Evolutionary conservation across 805 yeast species (phyloP).

Genomic region (Saccharomycodes ludwigii): DNA sequence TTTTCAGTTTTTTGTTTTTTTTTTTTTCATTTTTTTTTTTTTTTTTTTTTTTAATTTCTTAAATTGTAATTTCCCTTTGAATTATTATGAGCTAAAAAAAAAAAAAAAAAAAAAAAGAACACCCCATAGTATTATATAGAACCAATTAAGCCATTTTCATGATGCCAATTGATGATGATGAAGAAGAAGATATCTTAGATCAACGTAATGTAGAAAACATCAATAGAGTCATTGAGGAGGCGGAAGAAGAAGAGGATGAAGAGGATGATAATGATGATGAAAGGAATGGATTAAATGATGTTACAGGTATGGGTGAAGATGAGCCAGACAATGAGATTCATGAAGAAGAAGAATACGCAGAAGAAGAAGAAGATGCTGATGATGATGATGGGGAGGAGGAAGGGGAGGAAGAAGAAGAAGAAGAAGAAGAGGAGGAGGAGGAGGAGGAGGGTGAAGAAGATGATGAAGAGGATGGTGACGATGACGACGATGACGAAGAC

Average conservation of each 20-base stretch:
- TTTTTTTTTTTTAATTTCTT: too few species aligned
- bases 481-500: conserved; percentile 13
- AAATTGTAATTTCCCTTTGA: too few species aligned
- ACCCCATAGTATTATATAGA: background rate
- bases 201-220: conserved; percentile 19
- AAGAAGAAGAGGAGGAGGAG: conserved; percentile 10
- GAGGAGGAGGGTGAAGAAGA: conserved; percentile 17
- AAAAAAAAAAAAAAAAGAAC: too few species aligned
- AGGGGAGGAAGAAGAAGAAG: conserved; percentile 10
- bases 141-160: conserved; percentile 1
- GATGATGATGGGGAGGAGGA: conserved; percentile 11
- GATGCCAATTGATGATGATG: conserved; percentile 10
- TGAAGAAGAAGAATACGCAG: conserved; percentile 9
- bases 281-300: conserved; percentile 20
- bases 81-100: too few species aligned
- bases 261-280: conserved; percentile 18
- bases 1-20: too few species aligned
- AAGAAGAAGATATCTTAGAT: conserved; percentile 20
- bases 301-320: conserved; percentile 16
- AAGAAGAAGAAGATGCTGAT: conserved; percentile 13
- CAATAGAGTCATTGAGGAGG: conserved; percentile 11
- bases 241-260: conserved; percentile 19
- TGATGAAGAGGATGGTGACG: conserved; percentile 14
- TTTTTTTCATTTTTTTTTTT: too few species aligned
- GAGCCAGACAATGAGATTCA: conserved; percentile 7